Conservation (phyloP, 345 rosid species). For the Syzygium grande region DNA sequence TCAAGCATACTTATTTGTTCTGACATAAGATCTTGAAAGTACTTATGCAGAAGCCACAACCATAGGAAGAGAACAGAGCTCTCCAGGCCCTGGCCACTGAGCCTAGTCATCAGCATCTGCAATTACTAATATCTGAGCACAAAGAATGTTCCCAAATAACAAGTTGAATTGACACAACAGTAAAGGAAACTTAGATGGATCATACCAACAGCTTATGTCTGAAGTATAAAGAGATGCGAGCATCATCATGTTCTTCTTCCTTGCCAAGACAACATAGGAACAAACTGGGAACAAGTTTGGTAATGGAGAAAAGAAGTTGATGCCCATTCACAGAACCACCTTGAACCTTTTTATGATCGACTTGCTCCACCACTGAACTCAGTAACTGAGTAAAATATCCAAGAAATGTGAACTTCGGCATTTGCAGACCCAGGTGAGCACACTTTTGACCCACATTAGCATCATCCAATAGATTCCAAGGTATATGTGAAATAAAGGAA, state of each 20-base stretch:
- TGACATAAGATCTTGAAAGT: conserved; percentile 47
- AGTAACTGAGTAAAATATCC: conserved; percentile 68
- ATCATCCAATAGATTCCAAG: conserved; percentile 44
- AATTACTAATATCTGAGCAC: conserved; percentile 2
- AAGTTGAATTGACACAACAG: neutral
- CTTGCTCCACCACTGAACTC: conserved; percentile 57
- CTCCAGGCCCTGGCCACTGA: conserved; percentile 41
- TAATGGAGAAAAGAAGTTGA: conserved; percentile 21
- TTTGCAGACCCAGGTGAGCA: conserved; percentile 7
- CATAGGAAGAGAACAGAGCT: conserved; percentile 37
- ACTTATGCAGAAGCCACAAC: conserved; percentile 61
- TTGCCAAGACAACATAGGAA: conserved; percentile 50
- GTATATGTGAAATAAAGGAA: conserved; percentile 35
- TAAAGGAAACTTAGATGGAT: neutral
- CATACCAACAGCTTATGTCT: conserved; percentile 76
- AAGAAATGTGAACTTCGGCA: conserved; percentile 28
- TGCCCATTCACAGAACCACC: conserved; percentile 19
- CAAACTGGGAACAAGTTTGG: conserved; percentile 49
- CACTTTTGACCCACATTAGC: conserved; percentile 12
- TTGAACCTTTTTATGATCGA: conserved; percentile 13
- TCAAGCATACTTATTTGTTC: conserved; percentile 17
- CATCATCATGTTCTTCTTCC: conserved; percentile 19
- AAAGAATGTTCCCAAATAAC: neutral
- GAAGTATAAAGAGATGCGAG: conserved; percentile 44
- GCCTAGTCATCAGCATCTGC: conserved; percentile 80